Conservation (phyloP, 352 stramenopile genomes). For the Phytophthora hibernalis region DNA sequence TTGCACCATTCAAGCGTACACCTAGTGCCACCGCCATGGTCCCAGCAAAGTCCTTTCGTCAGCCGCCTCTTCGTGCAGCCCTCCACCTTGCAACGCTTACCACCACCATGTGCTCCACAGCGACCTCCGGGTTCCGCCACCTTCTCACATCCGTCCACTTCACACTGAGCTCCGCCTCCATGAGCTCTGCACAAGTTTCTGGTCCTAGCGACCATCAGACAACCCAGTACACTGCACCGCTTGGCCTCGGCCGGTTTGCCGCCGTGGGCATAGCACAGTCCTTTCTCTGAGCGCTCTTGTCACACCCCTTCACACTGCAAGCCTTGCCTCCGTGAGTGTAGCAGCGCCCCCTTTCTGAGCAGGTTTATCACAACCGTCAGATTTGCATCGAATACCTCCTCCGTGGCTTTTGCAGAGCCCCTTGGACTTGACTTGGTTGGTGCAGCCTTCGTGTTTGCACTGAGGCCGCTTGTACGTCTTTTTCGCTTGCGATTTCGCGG, state of each 20-base stretch:
- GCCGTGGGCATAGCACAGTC: slow-evolving; percentile 33
- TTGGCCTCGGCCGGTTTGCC: slow-evolving; percentile 29
- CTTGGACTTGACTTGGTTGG: slow-evolving; percentile 35
- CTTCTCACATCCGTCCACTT: slow-evolving; percentile 27
- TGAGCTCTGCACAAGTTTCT: slow-evolving; percentile 26
- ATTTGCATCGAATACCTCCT: slow-evolving; percentile 34
- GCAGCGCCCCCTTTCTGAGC: slow-evolving; percentile 30
- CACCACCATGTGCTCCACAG: slow-evolving; percentile 27
- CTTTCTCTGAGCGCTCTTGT: slow-evolving; percentile 21
- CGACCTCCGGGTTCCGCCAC: slow-evolving; percentile 28
- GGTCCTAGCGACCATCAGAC: slow-evolving; percentile 29
- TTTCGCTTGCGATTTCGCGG: slow-evolving; percentile 4
- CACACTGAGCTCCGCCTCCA: slow-evolving; percentile 23
- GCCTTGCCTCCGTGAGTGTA: slow-evolving; percentile 32
- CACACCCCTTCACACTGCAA: slow-evolving; percentile 28
- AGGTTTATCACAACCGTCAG: slow-evolving; percentile 22
- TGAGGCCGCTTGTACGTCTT: slow-evolving; percentile 24
- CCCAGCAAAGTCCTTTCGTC: slow-evolving; percentile 19
- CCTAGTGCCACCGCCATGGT: slow-evolving; percentile 23
- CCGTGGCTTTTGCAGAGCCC: slow-evolving; percentile 37
- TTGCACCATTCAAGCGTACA: slow-evolving; percentile 27
- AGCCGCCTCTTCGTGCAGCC: slow-evolving; percentile 25
- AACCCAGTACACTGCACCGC: slow-evolving; percentile 22
- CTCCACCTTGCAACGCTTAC: slow-evolving; percentile 26
- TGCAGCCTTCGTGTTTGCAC: slow-evolving; percentile 30